A percentile compares a stretch with the other conserved stretches of the same genome.
These are phyloP conservation scores for Opeltia flavorubescens DNA, from an alignment of 495 filamentous ascomycete species.

Conservation along the genomic window DNA sequence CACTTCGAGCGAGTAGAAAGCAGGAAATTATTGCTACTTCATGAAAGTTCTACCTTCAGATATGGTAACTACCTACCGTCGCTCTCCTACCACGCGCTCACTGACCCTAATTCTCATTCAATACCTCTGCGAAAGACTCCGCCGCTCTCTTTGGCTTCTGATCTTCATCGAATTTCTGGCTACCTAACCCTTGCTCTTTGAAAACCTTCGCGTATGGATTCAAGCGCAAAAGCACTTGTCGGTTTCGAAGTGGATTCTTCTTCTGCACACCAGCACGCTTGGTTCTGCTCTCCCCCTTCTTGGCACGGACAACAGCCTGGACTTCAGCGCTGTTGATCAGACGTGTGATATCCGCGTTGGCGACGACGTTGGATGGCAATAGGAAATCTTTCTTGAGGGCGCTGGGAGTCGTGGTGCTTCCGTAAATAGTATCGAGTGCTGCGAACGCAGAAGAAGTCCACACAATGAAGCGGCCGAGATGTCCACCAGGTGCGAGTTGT, in stretches of 20 bases:
- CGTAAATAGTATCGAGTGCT: constrained; percentile 92
- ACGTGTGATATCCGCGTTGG: constrained; percentile 84
- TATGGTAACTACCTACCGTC: neutral
- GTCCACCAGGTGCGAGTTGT: constrained; percentile 95
- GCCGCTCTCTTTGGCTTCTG: constrained; percentile 37
- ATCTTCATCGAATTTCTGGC: constrained; percentile 35
- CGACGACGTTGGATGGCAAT: constrained; percentile 73
- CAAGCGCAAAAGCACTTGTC: constrained; percentile 88
- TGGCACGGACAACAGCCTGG: constrained; percentile 78
- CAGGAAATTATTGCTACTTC: too few relatives aligned
- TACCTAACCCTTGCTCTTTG: constrained; percentile 66
- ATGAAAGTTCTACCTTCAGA: too few relatives aligned
- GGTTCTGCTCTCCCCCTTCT: constrained; percentile 76
- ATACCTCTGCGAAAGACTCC: constrained; percentile 35
- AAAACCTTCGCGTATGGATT: constrained; percentile 92
- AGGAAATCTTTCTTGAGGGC: constrained; percentile 97
- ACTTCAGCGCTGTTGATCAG: constrained; percentile 98
- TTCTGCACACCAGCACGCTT: constrained; percentile 89
- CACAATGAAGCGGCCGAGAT: constrained; percentile 97
- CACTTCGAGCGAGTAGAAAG: too few relatives aligned
- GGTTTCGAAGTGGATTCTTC: constrained; percentile 99
- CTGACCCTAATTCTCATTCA: constrained; percentile 36
- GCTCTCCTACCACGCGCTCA: neutral
- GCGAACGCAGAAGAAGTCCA: constrained; percentile 96
- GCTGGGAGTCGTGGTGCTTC: constrained; percentile 67